Base-by-base conservation (phyloP, 2,329 filamentous ascomycete species). In the Neofusicoccum sp. region DNA sequence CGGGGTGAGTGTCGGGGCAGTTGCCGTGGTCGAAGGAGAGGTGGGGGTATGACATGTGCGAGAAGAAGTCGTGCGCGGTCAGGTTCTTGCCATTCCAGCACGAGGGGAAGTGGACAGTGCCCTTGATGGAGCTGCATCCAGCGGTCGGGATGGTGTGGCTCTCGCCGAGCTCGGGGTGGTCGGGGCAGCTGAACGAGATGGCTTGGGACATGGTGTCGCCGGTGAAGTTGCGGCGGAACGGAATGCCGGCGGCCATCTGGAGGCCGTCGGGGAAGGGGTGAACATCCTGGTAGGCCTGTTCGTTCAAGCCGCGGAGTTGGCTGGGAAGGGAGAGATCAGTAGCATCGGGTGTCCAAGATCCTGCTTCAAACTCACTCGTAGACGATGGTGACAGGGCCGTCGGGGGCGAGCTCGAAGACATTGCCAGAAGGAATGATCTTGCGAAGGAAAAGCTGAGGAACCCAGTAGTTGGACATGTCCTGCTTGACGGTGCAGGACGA, bases 51-150 rank as follows among this genome's bases (percentile, higher is more conserved):
- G 64, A 28, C 69, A 74, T 72, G 61, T 65, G 64, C 3, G 34
- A 8, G 33, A 33, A 56, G 33, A 47, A 44, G 41, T 65, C 54
- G 2, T 43, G 22, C 8, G 22, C 22, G 12, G 41, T 48, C 37
- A 56, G 52, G 39, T 64, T 58, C 33, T 22, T 31, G 2, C 61
- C 64, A 29, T 64, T 48, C 52, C 61, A 65, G 54, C 72, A 72
- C 4, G 87, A 88, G 5, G 89, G 89, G 78, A 91, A 90, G 79
- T 89, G 88, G 41, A 91, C 77, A 67, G 91, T 87, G 62, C 85
- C 83, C 39, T 88, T 85, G 48, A 91, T 75, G 5, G 34, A 16
- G 4, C 84, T 78, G 73, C 91, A 93, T 71, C 88, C 84, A 73
- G 84, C 81, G 71, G 87, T 82, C 31, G 91, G 91, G 73, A 95